Conservation (phyloP, 2,329 filamentous ascomycete species). For the Dactylellina drechsleri region DNA sequence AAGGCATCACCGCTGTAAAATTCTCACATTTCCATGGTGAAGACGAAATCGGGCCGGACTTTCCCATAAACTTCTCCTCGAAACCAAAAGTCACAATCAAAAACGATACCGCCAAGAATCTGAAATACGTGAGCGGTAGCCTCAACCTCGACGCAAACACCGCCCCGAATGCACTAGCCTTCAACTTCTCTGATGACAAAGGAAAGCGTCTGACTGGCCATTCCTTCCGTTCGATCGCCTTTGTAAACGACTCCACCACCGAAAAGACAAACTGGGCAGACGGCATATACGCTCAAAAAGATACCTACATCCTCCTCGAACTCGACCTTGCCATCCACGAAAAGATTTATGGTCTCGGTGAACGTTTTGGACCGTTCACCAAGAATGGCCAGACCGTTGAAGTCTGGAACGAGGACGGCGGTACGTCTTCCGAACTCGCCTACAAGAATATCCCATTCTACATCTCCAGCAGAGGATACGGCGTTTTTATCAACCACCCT, state of each 20-base stretch:
- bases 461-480: constrained; percentile 78
- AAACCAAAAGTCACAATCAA: constrained; percentile 58
- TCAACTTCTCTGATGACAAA: constrained; percentile 61
- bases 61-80: constrained; percentile 62
- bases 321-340: constrained; percentile 68
- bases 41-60: constrained; percentile 62
- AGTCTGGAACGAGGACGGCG: constrained; percentile 73
- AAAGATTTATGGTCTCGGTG: constrained; percentile 77
- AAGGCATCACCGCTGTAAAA: constrained; percentile 63
- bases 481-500: constrained; percentile 77
- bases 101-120: constrained; percentile 60
- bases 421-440: constrained; percentile 75
- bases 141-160: constrained; percentile 61
- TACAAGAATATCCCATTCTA: constrained; percentile 79
- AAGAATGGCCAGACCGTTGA: constrained; percentile 77
- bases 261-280: constrained; percentile 59
- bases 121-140: constrained; percentile 61
- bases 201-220: constrained; percentile 62
- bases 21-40: constrained; percentile 63
- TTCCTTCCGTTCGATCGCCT: constrained; percentile 62
- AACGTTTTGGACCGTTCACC: constrained; percentile 79
- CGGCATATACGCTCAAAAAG: constrained; percentile 61
- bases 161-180: constrained; percentile 62
- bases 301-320: constrained; percentile 63
- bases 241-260: constrained; percentile 60